Evolutionary conservation across 2,329 filamentous ascomycete genomes (phyloP), one percentile per base, ranked within the genome.

Genomic region (Talaromyces funiculosus): DNA sequence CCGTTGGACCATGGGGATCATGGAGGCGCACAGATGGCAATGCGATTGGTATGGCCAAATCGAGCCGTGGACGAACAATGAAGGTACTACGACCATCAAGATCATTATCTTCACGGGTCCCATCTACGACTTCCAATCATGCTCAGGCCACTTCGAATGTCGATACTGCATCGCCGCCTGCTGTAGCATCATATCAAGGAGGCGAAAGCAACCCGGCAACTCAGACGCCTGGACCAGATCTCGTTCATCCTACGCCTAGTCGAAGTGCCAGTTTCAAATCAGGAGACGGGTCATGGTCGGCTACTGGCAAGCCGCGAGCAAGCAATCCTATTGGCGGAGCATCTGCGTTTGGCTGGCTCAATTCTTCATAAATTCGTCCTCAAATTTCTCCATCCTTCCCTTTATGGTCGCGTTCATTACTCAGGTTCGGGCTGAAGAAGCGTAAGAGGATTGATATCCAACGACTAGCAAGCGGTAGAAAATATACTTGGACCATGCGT

Each of bases 331-430:
- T 96, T 18, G 93, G 93, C 8, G 90, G 90, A n/a, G 93, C 90
- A 14, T 94, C 90, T 61, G 93, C 93, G 2, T 97, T 97, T 77
- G 88, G 90, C 12, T 97, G 92, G 92, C 87, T 97, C 80, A 93
- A 89, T 64, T 66, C 73, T 20, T 66, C 67, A 22, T 61, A 53
- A 22, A n/a, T 7, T 51, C n/a, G 18, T 6, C 18, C 6, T 14
- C 42, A 24, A 24, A 16, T 10, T 29, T 29, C 18, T 20, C 5
- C 49, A 29, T 38, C 20, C 20, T 33, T 45, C 38, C 18, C 14
- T 33, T 45, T 29, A 29, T 59, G 57, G n/a, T 29, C 6, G n/a
- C 20, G 33, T 35, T 51, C 1, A 22, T 33, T 35, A n/a, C 18
- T 33, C n/a, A 33, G 31, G 24, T 49, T 33, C 9, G 18, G 47